Base-by-base conservation (phyloP, 192 early-diverging fungal species). In the Linnemannia hyalina region DNA sequence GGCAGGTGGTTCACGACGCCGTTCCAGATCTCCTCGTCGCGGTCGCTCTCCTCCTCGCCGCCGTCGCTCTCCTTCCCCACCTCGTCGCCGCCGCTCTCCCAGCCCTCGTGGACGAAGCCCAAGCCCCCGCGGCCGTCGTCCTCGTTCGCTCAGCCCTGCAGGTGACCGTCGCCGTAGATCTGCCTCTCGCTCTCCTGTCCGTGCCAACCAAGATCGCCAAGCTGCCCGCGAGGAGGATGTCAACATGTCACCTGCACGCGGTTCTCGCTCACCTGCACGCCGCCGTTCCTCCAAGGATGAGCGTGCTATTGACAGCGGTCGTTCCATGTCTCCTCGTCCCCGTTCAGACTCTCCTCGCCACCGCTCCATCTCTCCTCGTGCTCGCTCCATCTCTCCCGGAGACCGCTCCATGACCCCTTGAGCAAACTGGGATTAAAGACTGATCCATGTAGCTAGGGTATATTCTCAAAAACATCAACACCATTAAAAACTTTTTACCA, bases 31-130 rank as follows among this genome's bases (percentile, higher is more conserved):
- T n/a, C 83, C 78, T 57, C 83, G 77, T 46, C 83, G 82, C 20
- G 76, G 82, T n/a, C 82, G 89, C 52, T 88, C 88, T 29, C 81
- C 88, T 73, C 87, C 83, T 77, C 89, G 90, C 35, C 82, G 89
- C n/a, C 81, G 83, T 49, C 82, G 83, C 20, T 71, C 83, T 3
- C 77, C 76, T 40, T 75, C 78, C 44, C 75, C 79, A 52, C n/a
- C 68, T 41, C 81, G 81, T 74, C 88, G 81, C 36, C 79, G 87
- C 22, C 89, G 88, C 70, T 91, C 90, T 47, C 90, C 88, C 46
- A 90, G 90, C 77, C 88, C 90, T 60, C 84, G 74, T 29, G 73
- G 69, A 10, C 89, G 87, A 35, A 75, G 73, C 40, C 74, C 77
- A 41, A 84, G 82, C 49, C 73, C 82, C 36, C 73, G 77, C 20